These are phyloP conservation scores for Pestalotiopsis sp. DNA, from an alignment of 2,329 filamentous ascomycete species.

Conservation along the genomic window DNA sequence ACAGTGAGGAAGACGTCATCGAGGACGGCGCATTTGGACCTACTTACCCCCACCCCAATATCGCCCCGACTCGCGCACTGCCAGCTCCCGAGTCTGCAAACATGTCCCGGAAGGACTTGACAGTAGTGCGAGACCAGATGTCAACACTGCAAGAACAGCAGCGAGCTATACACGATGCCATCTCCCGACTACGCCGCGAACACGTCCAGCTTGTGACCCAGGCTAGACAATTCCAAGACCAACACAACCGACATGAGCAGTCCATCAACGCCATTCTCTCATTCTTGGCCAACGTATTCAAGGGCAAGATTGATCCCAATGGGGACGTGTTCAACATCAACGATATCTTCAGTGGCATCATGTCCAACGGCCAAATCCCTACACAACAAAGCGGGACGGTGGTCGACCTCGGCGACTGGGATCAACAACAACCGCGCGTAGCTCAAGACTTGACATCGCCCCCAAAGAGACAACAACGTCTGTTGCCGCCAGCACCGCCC, in stretches of 20 bases:
- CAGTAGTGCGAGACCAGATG: conserved; percentile 77
- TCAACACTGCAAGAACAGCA: conserved; percentile 84
- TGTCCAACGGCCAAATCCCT: conserved; percentile 58
- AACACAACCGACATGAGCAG: conserved; percentile 96
- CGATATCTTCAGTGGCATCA: conserved; percentile 79
- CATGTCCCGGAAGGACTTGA: conserved; percentile 72
- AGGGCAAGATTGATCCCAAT: conserved; percentile 87
- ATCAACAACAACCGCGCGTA: conserved; percentile 48
- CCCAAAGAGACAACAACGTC: conserved; percentile 53
- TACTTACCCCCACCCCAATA: conserved; percentile 23
- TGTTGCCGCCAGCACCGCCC: conserved; percentile 57
- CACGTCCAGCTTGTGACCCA: conserved; percentile 88
- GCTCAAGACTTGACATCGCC: conserved; percentile 40
- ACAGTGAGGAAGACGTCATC: conserved; percentile 70
- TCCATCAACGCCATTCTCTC: conserved; percentile 99
- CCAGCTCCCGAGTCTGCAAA: conserved; percentile 49
- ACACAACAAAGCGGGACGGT: conserved; percentile 57
- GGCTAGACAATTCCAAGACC: conserved; percentile 83
- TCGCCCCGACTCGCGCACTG: conserved; percentile 35
- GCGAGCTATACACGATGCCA: conserved; percentile 79
- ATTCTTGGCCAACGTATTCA: conserved; percentile 95
- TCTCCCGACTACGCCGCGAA: conserved; percentile 78
- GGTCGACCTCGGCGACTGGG: conserved; percentile 63
- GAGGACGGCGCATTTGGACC: conserved; percentile 47
- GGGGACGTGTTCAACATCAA: conserved; percentile 75